phyloP scores from a whole-genome alignment of 768 basidiomycete genomes.

The Rhizopogon rudus region DNA sequence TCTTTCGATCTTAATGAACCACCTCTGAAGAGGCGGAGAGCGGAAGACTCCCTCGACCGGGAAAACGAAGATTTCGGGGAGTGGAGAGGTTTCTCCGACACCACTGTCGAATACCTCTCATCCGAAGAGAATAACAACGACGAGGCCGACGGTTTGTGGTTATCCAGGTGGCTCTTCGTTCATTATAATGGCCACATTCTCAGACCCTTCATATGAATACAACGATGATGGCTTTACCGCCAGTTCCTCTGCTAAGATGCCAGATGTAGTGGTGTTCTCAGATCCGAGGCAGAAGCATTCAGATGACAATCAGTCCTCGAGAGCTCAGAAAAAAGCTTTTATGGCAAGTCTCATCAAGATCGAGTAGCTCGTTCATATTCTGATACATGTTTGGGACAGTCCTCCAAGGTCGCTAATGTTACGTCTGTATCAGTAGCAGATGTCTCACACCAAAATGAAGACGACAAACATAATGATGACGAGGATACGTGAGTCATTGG shows the following conservation, averaged over 20 bases:
- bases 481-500: not conserved
- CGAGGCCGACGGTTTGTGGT: constrained; percentile 15
- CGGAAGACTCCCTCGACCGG: constrained; percentile 5
- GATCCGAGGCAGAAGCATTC: constrained; percentile 26
- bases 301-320: constrained; percentile 20
- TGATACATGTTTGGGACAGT: constrained; percentile 36
- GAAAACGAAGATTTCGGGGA: constrained; percentile 28
- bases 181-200: not conserved
- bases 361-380: not conserved
- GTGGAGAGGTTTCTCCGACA: constrained; percentile 34
- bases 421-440: constrained; percentile 27
- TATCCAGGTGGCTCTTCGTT: not conserved
- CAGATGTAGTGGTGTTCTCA: constrained; percentile 56
- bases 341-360: constrained; percentile 50
- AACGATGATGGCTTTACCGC: constrained; percentile 43
- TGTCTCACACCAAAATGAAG: constrained; percentile 7
- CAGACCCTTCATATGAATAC: constrained; percentile 29
- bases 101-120: not conserved
- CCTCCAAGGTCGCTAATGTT: constrained; percentile 70
- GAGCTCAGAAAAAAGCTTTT: constrained; percentile 58
- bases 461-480: not conserved
- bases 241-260: constrained; percentile 22
- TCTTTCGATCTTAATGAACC: constrained; percentile 29
- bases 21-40: constrained; percentile 16
- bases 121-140: constrained; percentile 17